Percentiles rank a stretch among this genome's conserved stretches.
Evolutionary conservation across 2,329 filamentous ascomycete genomes (phyloP).

Genomic region (Aspergillus jensenii): DNA sequence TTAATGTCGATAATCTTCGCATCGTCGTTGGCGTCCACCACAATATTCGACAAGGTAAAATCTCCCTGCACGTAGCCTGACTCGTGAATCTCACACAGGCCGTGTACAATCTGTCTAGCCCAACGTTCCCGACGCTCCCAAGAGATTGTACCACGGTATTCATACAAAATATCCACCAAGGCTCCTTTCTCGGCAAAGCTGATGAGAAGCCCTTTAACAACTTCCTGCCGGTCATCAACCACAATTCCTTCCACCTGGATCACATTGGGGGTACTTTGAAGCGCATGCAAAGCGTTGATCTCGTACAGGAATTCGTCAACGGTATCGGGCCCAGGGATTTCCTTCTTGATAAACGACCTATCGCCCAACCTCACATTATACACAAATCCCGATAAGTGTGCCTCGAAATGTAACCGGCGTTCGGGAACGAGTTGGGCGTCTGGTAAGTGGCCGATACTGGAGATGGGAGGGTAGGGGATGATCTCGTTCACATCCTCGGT

Average conservation of each 20-base stretch:
- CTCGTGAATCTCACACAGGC: constrained; percentile 90
- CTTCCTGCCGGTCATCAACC: constrained; percentile 70
- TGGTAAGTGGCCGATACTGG: constrained; percentile 70
- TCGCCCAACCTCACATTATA: constrained; percentile 80
- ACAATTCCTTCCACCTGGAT: constrained; percentile 87
- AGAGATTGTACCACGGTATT: constrained; percentile 61
- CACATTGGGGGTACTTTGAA: constrained; percentile 72
- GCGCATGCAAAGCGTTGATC: constrained; percentile 84
- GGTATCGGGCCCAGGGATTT: constrained; percentile 92
- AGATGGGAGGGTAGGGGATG: constrained; percentile 76
- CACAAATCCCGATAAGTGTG: constrained; percentile 94
- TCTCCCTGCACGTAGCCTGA: constrained; percentile 96
- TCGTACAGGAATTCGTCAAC: constrained; percentile 98
- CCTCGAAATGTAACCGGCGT: constrained; percentile 76
- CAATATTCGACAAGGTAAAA: constrained; percentile 95
- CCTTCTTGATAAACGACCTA: constrained; percentile 84
- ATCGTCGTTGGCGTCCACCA: constrained; percentile 79
- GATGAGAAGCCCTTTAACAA: constrained; percentile 86
- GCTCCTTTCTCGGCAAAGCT: constrained; percentile 83
- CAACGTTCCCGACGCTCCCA: constrained; percentile 80
- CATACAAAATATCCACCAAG: constrained; percentile 87
- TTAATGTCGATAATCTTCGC: constrained; percentile 99
- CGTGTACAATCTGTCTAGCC: constrained; percentile 87
- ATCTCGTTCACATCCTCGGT: constrained; percentile 97
- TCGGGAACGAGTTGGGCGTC: constrained; percentile 60